Conservation (phyloP, 169 alveolate genomes). For the Hammondia hammondi region DNA sequence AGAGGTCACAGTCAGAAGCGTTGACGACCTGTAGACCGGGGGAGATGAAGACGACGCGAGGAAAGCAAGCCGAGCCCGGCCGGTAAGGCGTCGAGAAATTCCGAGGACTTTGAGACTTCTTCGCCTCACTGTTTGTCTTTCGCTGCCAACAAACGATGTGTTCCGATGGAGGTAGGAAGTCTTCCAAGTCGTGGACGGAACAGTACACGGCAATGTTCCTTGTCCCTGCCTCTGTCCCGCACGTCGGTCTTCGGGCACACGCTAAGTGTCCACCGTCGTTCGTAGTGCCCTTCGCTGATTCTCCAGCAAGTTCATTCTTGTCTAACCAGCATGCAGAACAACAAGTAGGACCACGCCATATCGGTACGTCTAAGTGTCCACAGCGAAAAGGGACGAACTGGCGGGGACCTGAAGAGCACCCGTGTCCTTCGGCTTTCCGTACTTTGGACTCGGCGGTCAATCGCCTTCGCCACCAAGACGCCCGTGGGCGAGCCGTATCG, state of each 20-base stretch:
- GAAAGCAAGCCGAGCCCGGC: background rate
- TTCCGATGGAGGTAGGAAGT: background rate
- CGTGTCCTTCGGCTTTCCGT: too few species aligned
- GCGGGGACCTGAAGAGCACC: background rate
- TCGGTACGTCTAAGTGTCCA: background rate
- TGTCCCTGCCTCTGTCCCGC: background rate
- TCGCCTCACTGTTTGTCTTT: background rate
- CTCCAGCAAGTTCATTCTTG: background rate
- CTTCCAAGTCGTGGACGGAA: background rate
- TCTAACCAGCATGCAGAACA: background rate
- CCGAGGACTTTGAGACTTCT: background rate
- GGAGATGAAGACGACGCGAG: slow-evolving; percentile 6
- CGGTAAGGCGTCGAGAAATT: background rate
- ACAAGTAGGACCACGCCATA: background rate
- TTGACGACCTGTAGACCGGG: background rate
- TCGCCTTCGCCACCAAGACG: background rate
- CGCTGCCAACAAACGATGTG: background rate
- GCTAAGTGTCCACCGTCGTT: background rate
- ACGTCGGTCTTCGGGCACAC: background rate
- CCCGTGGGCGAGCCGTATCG: background rate
- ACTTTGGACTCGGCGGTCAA: background rate
- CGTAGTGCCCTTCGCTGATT: background rate
- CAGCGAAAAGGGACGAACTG: background rate
- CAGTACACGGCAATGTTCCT: background rate
- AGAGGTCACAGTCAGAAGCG: background rate